Conservation (phyloP, 2,329 filamentous ascomycete species). For the Aureobasidium sp. region DNA sequence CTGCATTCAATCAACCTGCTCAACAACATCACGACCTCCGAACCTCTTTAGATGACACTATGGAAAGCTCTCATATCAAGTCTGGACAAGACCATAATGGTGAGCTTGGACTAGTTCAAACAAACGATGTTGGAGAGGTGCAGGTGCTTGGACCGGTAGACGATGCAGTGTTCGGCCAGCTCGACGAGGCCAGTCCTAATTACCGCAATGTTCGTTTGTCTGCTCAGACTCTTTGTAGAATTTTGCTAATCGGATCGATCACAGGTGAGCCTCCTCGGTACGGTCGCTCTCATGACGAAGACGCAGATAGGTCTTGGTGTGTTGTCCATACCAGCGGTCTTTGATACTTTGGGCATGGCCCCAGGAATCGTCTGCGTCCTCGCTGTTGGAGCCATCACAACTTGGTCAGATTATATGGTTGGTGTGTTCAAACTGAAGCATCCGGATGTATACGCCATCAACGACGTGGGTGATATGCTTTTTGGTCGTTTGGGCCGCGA, state of each 20-base stretch:
- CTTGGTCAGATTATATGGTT: slow-evolving; percentile 44
- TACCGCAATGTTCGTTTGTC: background rate
- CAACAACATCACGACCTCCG: too few relatives aligned
- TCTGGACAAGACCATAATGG: too few relatives aligned
- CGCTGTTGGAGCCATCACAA: slow-evolving; percentile 37
- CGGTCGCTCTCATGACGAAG: slow-evolving; percentile 38
- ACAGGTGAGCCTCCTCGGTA: too few relatives aligned
- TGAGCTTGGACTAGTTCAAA: background rate
- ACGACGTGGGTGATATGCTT: slow-evolving; percentile 50
- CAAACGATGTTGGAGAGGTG: background rate
- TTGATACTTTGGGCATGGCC: slow-evolving; percentile 41
- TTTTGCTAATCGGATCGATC: too few relatives aligned
- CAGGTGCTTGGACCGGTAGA: slow-evolving; percentile 16
- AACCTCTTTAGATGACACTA: too few relatives aligned
- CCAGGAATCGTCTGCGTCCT: slow-evolving; percentile 42
- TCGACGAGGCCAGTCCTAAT: background rate
- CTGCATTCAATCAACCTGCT: too few relatives aligned
- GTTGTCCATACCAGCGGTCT: slow-evolving; percentile 41
- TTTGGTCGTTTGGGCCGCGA: slow-evolving; percentile 48
- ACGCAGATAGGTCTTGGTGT: slow-evolving; percentile 41
- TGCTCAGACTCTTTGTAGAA: too few relatives aligned
- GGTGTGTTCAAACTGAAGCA: slow-evolving; percentile 48
- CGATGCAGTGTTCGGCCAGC: background rate
- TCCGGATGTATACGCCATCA: slow-evolving; percentile 51
- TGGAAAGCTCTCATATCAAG: too few relatives aligned